phyloP scores from a whole-genome alignment of 768 basidiomycete species.

The Vishniacozyma victoriae region DNA sequence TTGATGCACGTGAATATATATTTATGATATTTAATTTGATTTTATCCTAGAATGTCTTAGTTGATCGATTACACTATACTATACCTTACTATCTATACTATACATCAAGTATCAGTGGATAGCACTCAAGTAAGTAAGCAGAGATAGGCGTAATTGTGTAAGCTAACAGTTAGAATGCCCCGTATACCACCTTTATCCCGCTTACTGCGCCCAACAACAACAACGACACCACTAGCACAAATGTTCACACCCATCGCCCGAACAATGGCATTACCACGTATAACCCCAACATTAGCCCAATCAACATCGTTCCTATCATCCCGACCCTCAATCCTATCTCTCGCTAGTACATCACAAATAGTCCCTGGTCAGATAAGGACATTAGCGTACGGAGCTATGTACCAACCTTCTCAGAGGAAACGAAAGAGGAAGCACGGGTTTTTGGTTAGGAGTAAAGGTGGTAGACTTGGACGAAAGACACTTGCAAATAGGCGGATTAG shows the following conservation, averaged over 20 bases:
- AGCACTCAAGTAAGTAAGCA: too few species aligned
- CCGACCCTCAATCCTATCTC: background rate
- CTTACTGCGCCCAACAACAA: background rate
- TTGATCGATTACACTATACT: too few species aligned
- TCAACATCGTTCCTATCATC: conserved; percentile 2
- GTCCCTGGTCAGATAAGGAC: conserved; percentile 23
- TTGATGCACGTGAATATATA: conserved; percentile 7
- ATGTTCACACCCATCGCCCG: background rate
- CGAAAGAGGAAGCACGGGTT: conserved; percentile 91
- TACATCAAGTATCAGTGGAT: too few species aligned
- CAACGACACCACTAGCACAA: background rate
- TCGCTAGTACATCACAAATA: background rate
- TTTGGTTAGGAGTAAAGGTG: conserved; percentile 59
- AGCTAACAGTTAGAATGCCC: too few species aligned
- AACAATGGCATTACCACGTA: background rate
- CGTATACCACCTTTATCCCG: background rate
- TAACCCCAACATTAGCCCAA: background rate
- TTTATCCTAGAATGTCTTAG: conserved; percentile 11
- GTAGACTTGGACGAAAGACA: conserved; percentile 62
- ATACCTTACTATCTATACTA: too few species aligned
- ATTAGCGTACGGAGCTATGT: conserved; percentile 73
- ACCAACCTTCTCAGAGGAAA: conserved; percentile 91
- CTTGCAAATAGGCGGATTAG: conserved; percentile 65
- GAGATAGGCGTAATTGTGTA: too few species aligned
- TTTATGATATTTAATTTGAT: conserved; percentile 1